A percentile compares a stretch with the other conserved stretches of the same genome.
phyloP scores from a whole-genome alignment of 495 filamentous ascomycete genomes.

The Clohesyomyces aquaticus region DNA sequence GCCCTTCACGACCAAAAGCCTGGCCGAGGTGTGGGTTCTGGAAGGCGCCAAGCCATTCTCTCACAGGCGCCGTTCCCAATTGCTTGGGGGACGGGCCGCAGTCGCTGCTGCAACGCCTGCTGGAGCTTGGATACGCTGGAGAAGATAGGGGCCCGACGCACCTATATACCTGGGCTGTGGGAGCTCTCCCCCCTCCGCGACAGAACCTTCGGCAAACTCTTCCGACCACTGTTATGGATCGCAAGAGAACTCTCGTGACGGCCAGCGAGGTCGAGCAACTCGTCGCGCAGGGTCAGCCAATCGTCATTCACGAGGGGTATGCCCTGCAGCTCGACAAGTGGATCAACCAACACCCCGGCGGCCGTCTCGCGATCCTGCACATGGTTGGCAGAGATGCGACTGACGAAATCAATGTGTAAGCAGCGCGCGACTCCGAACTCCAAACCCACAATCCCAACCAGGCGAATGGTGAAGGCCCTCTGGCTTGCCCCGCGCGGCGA shows the following conservation, averaged over 20 bases:
- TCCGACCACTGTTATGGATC: conserved; percentile 12
- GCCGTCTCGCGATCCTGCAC: conserved; percentile 52
- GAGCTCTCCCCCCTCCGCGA: too few species aligned
- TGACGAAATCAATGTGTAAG: conserved; percentile 56
- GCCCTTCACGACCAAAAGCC: background rate
- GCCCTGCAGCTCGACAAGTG: conserved; percentile 53
- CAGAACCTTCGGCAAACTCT: background rate
- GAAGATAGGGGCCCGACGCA: background rate
- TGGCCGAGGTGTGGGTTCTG: background rate
- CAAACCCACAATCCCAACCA: background rate
- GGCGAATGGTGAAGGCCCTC: background rate
- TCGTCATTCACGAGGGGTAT: conserved; percentile 52
- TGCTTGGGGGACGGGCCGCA: background rate
- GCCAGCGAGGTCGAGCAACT: conserved; percentile 45
- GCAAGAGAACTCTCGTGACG: conserved; percentile 32
- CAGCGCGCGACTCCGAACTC: conserved; percentile 1
- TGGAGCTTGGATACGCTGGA: background rate
- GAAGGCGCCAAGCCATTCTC: background rate
- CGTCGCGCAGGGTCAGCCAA: conserved; percentile 52
- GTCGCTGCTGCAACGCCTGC: background rate
- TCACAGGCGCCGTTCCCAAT: background rate
- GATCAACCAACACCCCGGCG: conserved; percentile 55
- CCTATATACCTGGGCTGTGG: too few species aligned
- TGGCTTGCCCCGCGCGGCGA: background rate
- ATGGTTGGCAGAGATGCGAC: conserved; percentile 58